These are phyloP conservation scores for Diaporthe capsici DNA, from an alignment of 2,329 filamentous ascomycete genomes.

Conservation along the genomic window DNA sequence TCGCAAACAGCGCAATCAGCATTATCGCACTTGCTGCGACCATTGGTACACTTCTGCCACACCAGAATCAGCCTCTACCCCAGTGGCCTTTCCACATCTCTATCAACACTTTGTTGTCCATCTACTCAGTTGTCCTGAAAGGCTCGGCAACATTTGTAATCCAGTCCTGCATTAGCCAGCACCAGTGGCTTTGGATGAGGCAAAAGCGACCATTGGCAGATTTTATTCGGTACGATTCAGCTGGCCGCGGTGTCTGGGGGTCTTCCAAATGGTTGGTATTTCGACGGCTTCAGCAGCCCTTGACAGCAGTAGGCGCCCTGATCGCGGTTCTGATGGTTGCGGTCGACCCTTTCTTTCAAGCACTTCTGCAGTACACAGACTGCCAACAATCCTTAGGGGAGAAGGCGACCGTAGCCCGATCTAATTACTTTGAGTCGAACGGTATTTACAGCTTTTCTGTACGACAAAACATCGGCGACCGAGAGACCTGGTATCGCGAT, in stretches of 20 bases:
- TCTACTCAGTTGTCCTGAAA: background rate
- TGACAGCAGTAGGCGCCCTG: background rate
- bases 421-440: background rate
- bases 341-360: background rate
- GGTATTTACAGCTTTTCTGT: too few relatives aligned
- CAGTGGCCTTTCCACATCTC: background rate
- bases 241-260: background rate
- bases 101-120: background rate
- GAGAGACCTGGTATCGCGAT: background rate
- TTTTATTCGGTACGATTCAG: background rate
- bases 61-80: background rate
- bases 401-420: background rate
- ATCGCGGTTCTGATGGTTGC: background rate
- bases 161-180: background rate
- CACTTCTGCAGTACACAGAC: background rate
- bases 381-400: background rate
- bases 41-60: background rate
- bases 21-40: background rate
- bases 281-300: background rate
- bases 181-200: background rate
- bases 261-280: background rate
- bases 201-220: background rate
- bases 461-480: too few relatives aligned
- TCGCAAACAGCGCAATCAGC: background rate
- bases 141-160: background rate